These are phyloP conservation scores for Geranium brycei DNA, from an alignment of 345 rosid genomes.

Conservation along the genomic window DNA sequence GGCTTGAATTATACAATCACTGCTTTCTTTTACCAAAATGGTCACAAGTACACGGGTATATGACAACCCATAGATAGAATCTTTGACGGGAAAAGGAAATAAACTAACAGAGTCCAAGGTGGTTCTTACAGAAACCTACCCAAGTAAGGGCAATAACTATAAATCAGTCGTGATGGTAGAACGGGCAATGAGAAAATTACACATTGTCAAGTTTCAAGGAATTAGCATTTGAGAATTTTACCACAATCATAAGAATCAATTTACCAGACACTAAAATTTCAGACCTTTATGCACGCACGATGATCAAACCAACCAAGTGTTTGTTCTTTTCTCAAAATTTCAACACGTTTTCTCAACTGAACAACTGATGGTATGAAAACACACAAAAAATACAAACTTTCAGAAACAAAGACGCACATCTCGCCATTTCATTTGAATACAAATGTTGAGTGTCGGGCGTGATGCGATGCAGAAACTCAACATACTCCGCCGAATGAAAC, in stretches of 20 bases:
- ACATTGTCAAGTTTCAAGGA: background rate
- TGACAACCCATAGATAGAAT: no score
- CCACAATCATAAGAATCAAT: no score
- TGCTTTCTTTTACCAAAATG: no score
- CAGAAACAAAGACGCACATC: slow-evolving; percentile 32
- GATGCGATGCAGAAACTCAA: slow-evolving; percentile 79
- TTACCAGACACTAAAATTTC: background rate
- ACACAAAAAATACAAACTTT: background rate
- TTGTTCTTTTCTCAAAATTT: background rate
- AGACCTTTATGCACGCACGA: no score
- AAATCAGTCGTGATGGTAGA: no score
- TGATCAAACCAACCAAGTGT: no score
- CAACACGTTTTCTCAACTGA: background rate
- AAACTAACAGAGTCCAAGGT: background rate
- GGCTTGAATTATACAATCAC: no score
- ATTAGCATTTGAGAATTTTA: no score
- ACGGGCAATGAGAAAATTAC: no score
- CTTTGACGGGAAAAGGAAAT: background rate
- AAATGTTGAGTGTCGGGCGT: slow-evolving; percentile 58
- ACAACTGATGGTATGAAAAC: background rate
- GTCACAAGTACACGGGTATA: no score
- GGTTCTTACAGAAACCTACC: no score
- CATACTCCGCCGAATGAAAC: slow-evolving; percentile 90
- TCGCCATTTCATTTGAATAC: slow-evolving; percentile 46
- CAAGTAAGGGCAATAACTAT: no score